Evolutionary conservation across 305 asterid genomes (phyloP), one percentile per base, ranked within the genome.

Genomic region (Rubia balearica): DNA sequence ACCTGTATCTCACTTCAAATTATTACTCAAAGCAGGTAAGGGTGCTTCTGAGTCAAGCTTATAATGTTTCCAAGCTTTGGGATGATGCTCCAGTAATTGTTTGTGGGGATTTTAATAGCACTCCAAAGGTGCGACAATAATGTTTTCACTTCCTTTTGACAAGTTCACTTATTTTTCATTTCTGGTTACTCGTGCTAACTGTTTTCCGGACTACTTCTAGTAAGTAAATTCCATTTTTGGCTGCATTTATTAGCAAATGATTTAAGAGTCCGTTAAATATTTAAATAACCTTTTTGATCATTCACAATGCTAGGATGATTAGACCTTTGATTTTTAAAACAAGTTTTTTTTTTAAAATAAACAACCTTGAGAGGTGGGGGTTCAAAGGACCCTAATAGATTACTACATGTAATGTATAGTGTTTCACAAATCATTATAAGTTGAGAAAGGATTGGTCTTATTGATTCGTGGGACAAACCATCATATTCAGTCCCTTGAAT

Each of bases 21-120:
- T 59, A 73, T 16, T 77, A 61, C 75, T 75, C 68, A 63, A 53
- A 79, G 68, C 93, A 94, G 99, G 82, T 91, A 60, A 88, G 99
- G 84, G 78, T 84, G 79, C 99, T 94, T 77, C 91, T 94, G 40
- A 85, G 83, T 41, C 86, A 81, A 84, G 99, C 99, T 73, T 73
- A 85, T 80, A 84, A 85, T 77, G 85, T 91, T 79, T 88, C 98
- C 66, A 94, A 86, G 83, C 93, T 84, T 82, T 94, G 99, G 99
- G 89, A 86, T 82, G 88, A 86, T 78, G 94, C 98, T 81, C 96
- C 97, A 69, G 53, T 94, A 51, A 84, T 91, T 74, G 65, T 94
- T 70, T 94, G 99, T 84, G 99, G 99, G 72, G 99, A 94, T 83
- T 94, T 94, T 81, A 94, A 94, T 87, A 84, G 96, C 85, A 94